Evolutionary conservation across 1,284 basidiomycete genomes (phyloP).

Genomic region (Apiotrichum brassicae): DNA sequence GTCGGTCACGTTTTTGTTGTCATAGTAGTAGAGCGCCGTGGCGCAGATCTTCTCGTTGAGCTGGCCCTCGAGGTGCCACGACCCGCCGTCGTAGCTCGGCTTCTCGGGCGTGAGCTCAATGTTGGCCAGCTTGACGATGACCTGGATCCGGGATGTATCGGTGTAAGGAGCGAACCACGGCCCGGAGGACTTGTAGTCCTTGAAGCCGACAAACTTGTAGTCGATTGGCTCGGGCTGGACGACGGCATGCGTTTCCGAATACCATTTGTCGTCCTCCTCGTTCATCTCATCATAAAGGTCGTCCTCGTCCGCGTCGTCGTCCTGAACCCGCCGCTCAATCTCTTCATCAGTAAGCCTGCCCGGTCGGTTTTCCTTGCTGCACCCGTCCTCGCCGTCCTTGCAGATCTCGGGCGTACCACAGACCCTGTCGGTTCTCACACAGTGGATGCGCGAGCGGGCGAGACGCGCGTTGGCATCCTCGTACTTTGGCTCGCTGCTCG

Average conservation of each 20-base stretch:
- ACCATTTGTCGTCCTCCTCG: constrained; percentile 6
- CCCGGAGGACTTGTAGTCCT: neutral
- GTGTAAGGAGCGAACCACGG: neutral
- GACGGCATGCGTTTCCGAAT: constrained; percentile 6
- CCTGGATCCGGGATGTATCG: neutral
- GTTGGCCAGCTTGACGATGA: constrained; percentile 9
- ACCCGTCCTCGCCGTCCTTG: neutral
- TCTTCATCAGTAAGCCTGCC: neutral
- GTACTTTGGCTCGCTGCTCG: neutral
- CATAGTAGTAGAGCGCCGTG: constrained; percentile 6
- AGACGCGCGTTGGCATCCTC: neutral
- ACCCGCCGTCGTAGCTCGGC: neutral
- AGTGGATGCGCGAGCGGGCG: neutral
- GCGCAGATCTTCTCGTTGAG: constrained; percentile 5
- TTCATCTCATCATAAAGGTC: neutral
- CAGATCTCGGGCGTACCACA: constrained; percentile 5
- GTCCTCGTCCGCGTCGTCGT: neutral
- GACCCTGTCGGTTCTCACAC: neutral
- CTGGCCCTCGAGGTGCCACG: constrained; percentile 6
- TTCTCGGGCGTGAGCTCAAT: constrained; percentile 9
- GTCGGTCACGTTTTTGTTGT: constrained; percentile 1
- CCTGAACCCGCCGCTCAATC: neutral
- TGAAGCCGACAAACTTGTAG: constrained; percentile 7
- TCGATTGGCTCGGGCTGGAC: constrained; percentile 5
- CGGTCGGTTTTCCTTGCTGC: neutral